Evolutionary conservation across 192 early-diverging fungal species (phyloP), one percentile per base, ranked within the genome.

Genomic region (Coemansia sp.): DNA sequence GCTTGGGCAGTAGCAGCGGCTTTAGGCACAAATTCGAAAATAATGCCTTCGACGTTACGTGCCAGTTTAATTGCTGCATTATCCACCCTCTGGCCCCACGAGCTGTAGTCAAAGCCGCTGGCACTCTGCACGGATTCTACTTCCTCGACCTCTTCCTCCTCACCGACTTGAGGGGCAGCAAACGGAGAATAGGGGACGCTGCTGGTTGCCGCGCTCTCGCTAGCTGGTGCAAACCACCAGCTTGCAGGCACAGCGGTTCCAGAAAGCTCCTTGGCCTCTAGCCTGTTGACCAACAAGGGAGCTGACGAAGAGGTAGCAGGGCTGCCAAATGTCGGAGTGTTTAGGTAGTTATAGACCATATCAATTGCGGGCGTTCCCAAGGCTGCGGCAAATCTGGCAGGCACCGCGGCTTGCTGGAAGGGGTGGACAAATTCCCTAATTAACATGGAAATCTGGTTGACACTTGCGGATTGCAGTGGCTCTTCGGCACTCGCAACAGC

Each of bases 321-420:
- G 26, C 51, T 55, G 26, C 26, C 14, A 55, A 16, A 55, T 16
- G 51, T 55, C 13, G 36, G 43, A 9, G 60, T 45, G 38, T 62
- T 60, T 21, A 80, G 65, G 69, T 72, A 80, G 59, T 66, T 69
- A 65, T 74, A 76, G 10, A 81, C 35, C 73, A 76, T 59, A 28
- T 81, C 78, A 37, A 73, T 55, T 1, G 69, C 63, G 0, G 78
- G 78, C 0, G 78, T 81, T 21, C 58, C 50, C 10, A 63, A 59
- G 9, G 60, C 13, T 0, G 63, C 39, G 28, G 69, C 36, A 31
- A 20, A 39, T 35, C 14, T 57, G 6, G 59, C 23, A 3, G 36
- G 21, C n/a, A 3, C 56, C 7, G 5, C 21, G 10, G 28, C n/a
- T 37, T 37, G 60, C 24, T 59, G 26, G 20, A 55, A 55, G 5